Evolutionary conservation across 2,329 filamentous ascomycete species (phyloP), one percentile per base, ranked within the genome.

Genomic region (Periglandula ipomoeae): DNA sequence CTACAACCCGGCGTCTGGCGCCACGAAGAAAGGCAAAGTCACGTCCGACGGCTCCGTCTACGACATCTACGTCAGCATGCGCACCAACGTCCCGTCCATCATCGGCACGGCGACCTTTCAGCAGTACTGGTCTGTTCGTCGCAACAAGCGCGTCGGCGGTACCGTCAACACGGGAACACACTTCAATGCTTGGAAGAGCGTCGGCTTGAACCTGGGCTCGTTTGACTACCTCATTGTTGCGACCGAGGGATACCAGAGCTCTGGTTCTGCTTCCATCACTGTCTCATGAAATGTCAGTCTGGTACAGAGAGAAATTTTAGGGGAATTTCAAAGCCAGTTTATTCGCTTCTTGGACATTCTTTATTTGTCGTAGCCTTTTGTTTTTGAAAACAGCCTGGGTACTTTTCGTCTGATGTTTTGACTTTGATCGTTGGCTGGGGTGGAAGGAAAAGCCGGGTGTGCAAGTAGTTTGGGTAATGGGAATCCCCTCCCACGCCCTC

Each of bases 151-250:
- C 11, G 69, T 75, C 50, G 62, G 65, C 52, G 64, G 53, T 48
- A 76, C 78, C 68, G 68, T 75, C 44, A 65, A 67, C 22, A 65
- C 68, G 47, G 77, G 76, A 3, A 32, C 4, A 19, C 47, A 49
- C 42, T 40, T 49, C 19, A n/a, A 45, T 30, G 41, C 42, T 19
- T 49, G 47, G 47, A 59, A 60, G 19, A 64, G 65, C 34, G 56
- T 60, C n/a, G 75, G 76, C 3, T 60, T 78, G 59, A 66, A 61
- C 23, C 57, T 79, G 10, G 76, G 76, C 3, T 65, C 54, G 35
- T 65, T 70, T 54, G 65, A 79, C 60, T 79, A 79, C 59, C 69
- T 73, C 66, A 76, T 79, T 52, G 62, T 78, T 19, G 75, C 75
- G 13, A 74, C 72, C 1, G 76, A 79, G 61, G 75, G 73, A 3